A percentile compares a stretch with the other conserved stretches of the same genome.
These are phyloP conservation scores for Monilinia laxa DNA, from an alignment of 2,329 filamentous ascomycete genomes.

Conservation along the genomic window DNA sequence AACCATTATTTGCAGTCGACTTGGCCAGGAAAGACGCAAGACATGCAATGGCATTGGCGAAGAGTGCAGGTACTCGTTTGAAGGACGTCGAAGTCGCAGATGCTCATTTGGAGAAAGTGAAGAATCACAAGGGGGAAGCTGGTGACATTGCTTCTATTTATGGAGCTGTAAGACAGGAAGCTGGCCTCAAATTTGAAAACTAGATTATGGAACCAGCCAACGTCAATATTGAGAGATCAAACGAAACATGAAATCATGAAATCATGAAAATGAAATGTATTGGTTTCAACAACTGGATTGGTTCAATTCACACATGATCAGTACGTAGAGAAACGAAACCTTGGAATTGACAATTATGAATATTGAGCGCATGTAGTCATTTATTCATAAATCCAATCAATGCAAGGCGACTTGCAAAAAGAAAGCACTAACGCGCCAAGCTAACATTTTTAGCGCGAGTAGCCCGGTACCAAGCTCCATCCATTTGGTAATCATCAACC, in stretches of 20 bases:
- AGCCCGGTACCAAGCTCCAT: constrained; percentile 15
- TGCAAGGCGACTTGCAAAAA: background rate
- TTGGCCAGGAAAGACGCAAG: constrained; percentile 78
- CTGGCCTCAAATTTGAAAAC: constrained; percentile 73
- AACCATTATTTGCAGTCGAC: constrained; percentile 80
- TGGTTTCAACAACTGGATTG: too few species aligned
- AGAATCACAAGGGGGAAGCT: constrained; percentile 64
- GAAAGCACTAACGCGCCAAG: constrained; percentile 20
- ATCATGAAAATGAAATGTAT: background rate
- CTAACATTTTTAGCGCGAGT: constrained; percentile 17
- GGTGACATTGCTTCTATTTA: constrained; percentile 84
- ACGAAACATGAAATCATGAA: too few species aligned
- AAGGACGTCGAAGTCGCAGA: constrained; percentile 66
- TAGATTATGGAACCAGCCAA: constrained; percentile 32
- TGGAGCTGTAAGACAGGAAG: constrained; percentile 72
- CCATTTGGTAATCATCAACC: constrained; percentile 11
- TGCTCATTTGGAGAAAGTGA: constrained; percentile 65
- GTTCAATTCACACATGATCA: too few species aligned
- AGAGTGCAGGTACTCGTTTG: constrained; percentile 60
- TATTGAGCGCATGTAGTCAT: too few species aligned
- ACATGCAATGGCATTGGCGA: constrained; percentile 69
- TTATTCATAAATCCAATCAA: too few species aligned
- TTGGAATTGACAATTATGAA: too few species aligned
- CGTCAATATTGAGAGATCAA: background rate
- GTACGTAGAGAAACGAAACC: too few species aligned